A percentile compares a stretch with the other conserved stretches of the same genome.
phyloP scores from a whole-genome alignment of 768 basidiomycete species.

The Russula abietina region DNA sequence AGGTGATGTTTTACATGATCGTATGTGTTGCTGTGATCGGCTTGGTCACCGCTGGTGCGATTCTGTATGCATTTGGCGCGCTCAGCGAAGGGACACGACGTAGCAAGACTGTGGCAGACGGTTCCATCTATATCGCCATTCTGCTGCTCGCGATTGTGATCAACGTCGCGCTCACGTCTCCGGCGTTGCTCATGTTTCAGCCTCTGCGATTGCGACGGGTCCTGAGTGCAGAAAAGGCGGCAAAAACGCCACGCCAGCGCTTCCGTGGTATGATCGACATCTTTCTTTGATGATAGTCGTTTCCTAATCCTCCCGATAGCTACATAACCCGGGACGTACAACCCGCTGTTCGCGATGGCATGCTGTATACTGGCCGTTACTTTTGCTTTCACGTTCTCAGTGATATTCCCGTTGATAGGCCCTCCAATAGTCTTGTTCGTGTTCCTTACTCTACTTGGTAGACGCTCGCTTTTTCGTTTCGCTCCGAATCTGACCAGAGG shows the following conservation, averaged over 20 bases:
- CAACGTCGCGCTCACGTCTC: conserved; percentile 61
- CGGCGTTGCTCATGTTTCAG: conserved; percentile 68
- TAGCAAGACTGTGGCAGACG: conserved; percentile 52
- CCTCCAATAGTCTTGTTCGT: conserved; percentile 64
- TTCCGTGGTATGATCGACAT: conserved; percentile 57
- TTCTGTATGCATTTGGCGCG: conserved; percentile 60
- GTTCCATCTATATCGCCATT: conserved; percentile 64
- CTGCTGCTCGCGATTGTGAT: conserved; percentile 54
- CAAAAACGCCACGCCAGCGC: conserved; percentile 69
- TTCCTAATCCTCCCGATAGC: conserved; percentile 36
- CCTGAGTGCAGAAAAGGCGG: conserved; percentile 47
- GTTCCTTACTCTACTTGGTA: conserved; percentile 60
- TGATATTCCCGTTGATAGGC: conserved; percentile 72
- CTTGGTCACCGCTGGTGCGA: conserved; percentile 62
- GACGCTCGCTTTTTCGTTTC: conserved; percentile 25
- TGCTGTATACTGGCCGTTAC: conserved; percentile 62
- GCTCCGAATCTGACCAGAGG: background rate
- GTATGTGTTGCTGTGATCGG: conserved; percentile 50
- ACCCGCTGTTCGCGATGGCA: conserved; percentile 60
- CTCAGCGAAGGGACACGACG: conserved; percentile 39
- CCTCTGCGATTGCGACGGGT: conserved; percentile 57
- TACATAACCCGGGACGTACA: conserved; percentile 64
- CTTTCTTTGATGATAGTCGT: background rate
- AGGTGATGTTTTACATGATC: conserved; percentile 56
- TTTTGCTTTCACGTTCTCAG: conserved; percentile 64